Conservation (phyloP, 2,329 filamentous ascomycete species). For the Ascochyta lentis region DNA sequence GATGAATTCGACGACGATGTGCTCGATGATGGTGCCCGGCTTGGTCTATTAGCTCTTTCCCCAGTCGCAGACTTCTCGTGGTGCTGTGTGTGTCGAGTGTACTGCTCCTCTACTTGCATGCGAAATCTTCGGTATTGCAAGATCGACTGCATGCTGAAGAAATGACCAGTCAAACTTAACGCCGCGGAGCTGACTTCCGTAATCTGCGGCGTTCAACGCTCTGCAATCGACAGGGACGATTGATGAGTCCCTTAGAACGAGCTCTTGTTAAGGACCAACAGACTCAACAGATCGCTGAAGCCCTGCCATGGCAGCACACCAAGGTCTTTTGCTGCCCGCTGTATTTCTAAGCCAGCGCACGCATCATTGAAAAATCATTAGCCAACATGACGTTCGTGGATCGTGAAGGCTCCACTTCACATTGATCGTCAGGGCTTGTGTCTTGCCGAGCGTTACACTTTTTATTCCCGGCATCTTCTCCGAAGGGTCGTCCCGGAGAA, state of each 20-base stretch:
- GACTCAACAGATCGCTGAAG: background rate
- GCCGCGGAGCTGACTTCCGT: background rate
- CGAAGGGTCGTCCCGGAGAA: constrained; percentile 7
- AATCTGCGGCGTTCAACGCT: background rate
- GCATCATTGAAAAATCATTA: constrained; percentile 13
- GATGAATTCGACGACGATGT: background rate
- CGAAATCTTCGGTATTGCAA: constrained; percentile 33
- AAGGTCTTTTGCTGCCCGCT: background rate
- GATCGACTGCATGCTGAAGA: constrained; percentile 33
- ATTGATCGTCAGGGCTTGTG: constrained; percentile 2
- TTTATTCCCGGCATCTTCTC: constrained; percentile 5
- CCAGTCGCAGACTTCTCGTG: background rate
- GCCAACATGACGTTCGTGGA: constrained; percentile 11
- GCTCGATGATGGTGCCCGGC: background rate
- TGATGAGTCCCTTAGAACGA: background rate
- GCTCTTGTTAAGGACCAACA: background rate
- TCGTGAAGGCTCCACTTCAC: background rate
- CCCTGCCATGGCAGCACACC: background rate
- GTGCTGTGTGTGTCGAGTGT: constrained; percentile 8
- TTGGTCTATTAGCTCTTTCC: background rate
- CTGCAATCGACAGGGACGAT: background rate
- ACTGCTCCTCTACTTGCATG: constrained; percentile 18
- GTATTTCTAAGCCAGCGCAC: constrained; percentile 7
- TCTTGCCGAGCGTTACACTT: background rate
- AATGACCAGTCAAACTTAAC: background rate